A percentile compares a stretch with the other conserved stretches of the same genome.
Evolutionary conservation across 1,284 basidiomycete genomes (phyloP).

Genomic region (Ustilago crameri): DNA sequence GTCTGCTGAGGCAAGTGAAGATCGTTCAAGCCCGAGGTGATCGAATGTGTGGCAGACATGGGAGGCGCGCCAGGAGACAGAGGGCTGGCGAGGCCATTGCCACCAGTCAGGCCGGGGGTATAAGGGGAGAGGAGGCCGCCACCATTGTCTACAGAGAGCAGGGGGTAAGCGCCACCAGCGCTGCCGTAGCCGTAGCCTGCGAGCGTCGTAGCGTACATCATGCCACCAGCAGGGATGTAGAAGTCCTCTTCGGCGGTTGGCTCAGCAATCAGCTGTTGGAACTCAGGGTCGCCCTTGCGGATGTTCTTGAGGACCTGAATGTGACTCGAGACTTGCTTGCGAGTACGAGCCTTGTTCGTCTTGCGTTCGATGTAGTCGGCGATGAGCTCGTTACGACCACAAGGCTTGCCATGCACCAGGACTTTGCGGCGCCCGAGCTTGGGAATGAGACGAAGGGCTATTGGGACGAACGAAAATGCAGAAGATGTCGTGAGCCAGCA

Average conservation of each 20-base stretch:
- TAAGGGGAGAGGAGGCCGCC: slow-evolving; percentile 58
- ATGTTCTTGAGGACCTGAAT: slow-evolving; percentile 69
- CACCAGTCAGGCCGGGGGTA: slow-evolving; percentile 38
- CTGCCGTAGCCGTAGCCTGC: slow-evolving; percentile 66
- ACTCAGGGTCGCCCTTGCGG: slow-evolving; percentile 67
- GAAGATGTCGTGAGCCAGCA: slow-evolving; percentile 21
- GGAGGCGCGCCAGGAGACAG: slow-evolving; percentile 51
- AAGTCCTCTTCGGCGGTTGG: slow-evolving; percentile 66
- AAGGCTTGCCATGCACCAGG: slow-evolving; percentile 70
- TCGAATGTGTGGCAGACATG: slow-evolving; percentile 53
- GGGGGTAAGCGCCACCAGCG: slow-evolving; percentile 53
- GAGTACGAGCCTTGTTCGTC: slow-evolving; percentile 67
- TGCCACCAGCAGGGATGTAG: slow-evolving; percentile 67
- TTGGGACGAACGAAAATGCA: background rate
- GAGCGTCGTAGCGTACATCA: slow-evolving; percentile 67
- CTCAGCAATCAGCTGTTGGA: slow-evolving; percentile 67
- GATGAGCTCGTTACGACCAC: slow-evolving; percentile 72
- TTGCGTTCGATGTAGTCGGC: slow-evolving; percentile 71
- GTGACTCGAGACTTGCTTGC: slow-evolving; percentile 68
- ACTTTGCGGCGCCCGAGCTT: slow-evolving; percentile 71
- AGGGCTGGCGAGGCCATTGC: slow-evolving; percentile 41
- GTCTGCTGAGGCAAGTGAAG: slow-evolving; percentile 53
- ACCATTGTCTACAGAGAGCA: slow-evolving; percentile 42
- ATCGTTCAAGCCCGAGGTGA: slow-evolving; percentile 60
- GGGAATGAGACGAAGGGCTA: slow-evolving; percentile 69